A percentile compares a stretch with the other conserved stretches of the same genome.
Evolutionary conservation across 78 protist genomes (phyloP).

Genomic region (Speleostelium caveatum): DNA sequence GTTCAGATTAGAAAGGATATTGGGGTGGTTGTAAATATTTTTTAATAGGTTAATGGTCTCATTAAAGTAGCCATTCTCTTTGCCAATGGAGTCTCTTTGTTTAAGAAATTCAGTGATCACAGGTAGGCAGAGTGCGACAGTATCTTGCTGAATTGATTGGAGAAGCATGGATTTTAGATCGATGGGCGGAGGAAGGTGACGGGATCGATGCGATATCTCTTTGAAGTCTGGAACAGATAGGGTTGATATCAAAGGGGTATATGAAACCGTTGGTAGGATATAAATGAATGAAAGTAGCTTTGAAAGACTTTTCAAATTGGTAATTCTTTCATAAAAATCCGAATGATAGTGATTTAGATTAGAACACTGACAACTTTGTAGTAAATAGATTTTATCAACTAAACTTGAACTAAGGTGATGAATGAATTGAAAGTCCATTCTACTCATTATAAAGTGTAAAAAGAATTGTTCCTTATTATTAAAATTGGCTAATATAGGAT

Average conservation of each 20-base stretch:
- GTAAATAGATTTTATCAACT: slow-evolving; percentile 11
- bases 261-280: slow-evolving; percentile 17
- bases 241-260: neutral
- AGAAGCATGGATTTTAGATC: slow-evolving; percentile 14
- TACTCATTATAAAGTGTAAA: slow-evolving; percentile 9
- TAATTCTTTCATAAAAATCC: slow-evolving; percentile 20
- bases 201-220: slow-evolving; percentile 3
- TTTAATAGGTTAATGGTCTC: slow-evolving; percentile 44
- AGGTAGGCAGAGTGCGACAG: slow-evolving; percentile 17
- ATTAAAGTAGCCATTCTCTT: slow-evolving; percentile 26
- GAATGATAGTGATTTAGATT: slow-evolving; percentile 41
- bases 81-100: slow-evolving; percentile 17
- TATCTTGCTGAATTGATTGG: slow-evolving; percentile 2
- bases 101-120: slow-evolving; percentile 26
- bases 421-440: slow-evolving; percentile 21
- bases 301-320: slow-evolving; percentile 3
- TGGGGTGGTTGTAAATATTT: slow-evolving; percentile 50
- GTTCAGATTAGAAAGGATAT: slow-evolving; percentile 3
- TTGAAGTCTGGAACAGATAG: slow-evolving; percentile 9
- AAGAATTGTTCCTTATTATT: slow-evolving; percentile 33
- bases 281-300: slow-evolving; percentile 5
- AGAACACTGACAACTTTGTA: slow-evolving; percentile 55
- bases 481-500: neutral
- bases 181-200: slow-evolving; percentile 22
- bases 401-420: slow-evolving; percentile 39